Evolutionary conservation across 2,329 filamentous ascomycete species (phyloP), one percentile per base, ranked within the genome.

Genomic region (Penicillium sp.): DNA sequence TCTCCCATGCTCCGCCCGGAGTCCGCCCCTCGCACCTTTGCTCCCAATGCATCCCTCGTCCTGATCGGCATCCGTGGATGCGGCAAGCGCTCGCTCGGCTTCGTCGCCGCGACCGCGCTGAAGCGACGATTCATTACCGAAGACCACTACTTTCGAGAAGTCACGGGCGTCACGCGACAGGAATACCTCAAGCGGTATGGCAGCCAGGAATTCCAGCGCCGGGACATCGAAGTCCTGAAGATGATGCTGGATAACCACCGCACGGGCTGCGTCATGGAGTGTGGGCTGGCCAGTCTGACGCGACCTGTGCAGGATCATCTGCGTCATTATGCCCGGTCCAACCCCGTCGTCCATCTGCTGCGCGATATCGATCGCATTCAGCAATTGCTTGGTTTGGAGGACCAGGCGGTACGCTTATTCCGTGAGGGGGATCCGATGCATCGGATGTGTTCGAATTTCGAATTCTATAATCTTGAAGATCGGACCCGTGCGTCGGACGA

Each of bases 391-490:
- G 77, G 77, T 2, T 63, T 81, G 13, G 75, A 76, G 42, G 77
- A 79, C 15, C 73, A 76, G 23, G 74, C 79, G 7, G 73, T 76
- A 10, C 71, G 74, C 23, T 69, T 79, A 15, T 69, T 81, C 6
- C 74, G 76, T 38, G 72, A 75, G 17, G 78, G 78, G 15, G 79
- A 81, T 62, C 67, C 75, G 1, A 71, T 76, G 23, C 80, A 82
- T 60, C 71, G 78, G 10, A 75, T 70, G 27, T 82, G 80, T 64
- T 81, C 79, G 12, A 78, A 77, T 57, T 77, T 76, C 40, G 76
- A 78, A 52, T 78, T 74, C 58, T 82, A 78, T 63, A 82, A 82
- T 57, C 63, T 80, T 9, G 77, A 81, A 60, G 80, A 82, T 60
- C 70, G 75, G 55, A 76, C 73, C 54, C 54, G 52, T 55, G 27